Evolutionary conservation across 129 eudicot species (phyloP).

Genomic region (Arctium minus): DNA sequence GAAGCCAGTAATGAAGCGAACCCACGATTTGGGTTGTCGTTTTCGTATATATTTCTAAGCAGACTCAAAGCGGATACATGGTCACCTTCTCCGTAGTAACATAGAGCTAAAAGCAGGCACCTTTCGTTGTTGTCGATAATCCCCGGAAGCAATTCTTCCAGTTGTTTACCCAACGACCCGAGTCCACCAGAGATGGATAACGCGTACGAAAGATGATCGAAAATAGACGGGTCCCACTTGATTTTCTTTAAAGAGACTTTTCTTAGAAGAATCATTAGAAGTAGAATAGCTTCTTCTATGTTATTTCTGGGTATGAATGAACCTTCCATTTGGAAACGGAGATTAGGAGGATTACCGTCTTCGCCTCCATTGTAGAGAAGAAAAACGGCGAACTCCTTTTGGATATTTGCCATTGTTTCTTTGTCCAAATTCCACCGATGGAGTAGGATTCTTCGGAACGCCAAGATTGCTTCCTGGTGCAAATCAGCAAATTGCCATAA

Average conservation of each 20-base stretch:
- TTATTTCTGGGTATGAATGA: conserved; percentile 68
- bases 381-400: conserved; percentile 79
- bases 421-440: conserved; percentile 64
- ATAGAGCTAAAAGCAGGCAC: conserved; percentile 63
- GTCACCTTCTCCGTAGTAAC: conserved; percentile 67
- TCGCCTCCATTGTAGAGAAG: conserved; percentile 71
- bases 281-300: conserved; percentile 82
- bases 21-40: conserved; percentile 35
- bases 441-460: conserved; percentile 67
- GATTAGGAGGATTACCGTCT: conserved; percentile 54
- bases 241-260: conserved; percentile 45
- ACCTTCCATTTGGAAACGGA: conserved; percentile 51
- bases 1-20: conserved; percentile 62
- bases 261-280: conserved; percentile 59
- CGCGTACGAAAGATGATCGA: conserved; percentile 79
- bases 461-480: conserved; percentile 62
- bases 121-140: conserved; percentile 47
- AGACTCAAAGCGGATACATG: conserved; percentile 50
- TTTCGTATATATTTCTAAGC: conserved; percentile 37
- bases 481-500: conserved; percentile 67
- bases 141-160: conserved; percentile 68
- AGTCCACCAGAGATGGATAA: conserved; percentile 60
- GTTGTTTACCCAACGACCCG: conserved; percentile 48
- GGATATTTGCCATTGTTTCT: conserved; percentile 53
- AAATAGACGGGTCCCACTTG: conserved; percentile 75